Conservation (phyloP, 768 basidiomycete species). For the Boletus huronensis region DNA sequence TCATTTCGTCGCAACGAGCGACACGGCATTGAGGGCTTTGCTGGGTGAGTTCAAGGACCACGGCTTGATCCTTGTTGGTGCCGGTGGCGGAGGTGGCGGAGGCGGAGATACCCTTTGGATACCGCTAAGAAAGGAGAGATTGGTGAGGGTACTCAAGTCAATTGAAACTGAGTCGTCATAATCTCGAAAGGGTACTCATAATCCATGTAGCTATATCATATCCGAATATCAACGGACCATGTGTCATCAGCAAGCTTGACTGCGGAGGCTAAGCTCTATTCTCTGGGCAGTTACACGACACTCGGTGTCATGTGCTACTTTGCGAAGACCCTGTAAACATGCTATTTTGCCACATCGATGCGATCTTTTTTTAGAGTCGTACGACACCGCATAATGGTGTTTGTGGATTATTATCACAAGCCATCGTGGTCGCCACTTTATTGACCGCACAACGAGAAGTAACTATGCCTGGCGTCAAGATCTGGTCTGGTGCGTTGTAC, state of each 20-base stretch:
- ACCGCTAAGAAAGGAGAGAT: conserved; percentile 73
- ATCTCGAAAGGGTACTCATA: conserved; percentile 1
- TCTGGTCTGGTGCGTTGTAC: not conserved
- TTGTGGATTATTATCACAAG: not conserved
- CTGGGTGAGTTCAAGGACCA: conserved; percentile 93
- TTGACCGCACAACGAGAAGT: not conserved
- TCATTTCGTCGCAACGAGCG: conserved; percentile 85
- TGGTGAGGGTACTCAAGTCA: conserved; percentile 45
- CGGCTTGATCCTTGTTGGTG: conserved; percentile 59
- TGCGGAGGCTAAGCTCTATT: not conserved
- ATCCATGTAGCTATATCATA: not conserved
- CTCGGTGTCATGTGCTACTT: not conserved
- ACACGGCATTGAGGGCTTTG: conserved; percentile 76
- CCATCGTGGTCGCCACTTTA: not conserved
- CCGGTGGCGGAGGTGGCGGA: conserved; percentile 41
- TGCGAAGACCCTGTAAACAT: not conserved
- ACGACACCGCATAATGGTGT: not conserved
- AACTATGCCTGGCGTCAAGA: not conserved
- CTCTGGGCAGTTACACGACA: not conserved
- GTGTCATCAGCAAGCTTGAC: not conserved
- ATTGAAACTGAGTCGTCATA: conserved; percentile 22
- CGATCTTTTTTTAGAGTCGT: not conserved
- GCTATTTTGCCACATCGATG: not conserved
- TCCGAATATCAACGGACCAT: not conserved
- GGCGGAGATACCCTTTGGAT: conserved; percentile 76